Percentiles rank a stretch among this genome's conserved stretches.
These are phyloP conservation scores for Fusarium cicatricum DNA, from an alignment of 2,329 filamentous ascomycete genomes.

Conservation along the genomic window DNA sequence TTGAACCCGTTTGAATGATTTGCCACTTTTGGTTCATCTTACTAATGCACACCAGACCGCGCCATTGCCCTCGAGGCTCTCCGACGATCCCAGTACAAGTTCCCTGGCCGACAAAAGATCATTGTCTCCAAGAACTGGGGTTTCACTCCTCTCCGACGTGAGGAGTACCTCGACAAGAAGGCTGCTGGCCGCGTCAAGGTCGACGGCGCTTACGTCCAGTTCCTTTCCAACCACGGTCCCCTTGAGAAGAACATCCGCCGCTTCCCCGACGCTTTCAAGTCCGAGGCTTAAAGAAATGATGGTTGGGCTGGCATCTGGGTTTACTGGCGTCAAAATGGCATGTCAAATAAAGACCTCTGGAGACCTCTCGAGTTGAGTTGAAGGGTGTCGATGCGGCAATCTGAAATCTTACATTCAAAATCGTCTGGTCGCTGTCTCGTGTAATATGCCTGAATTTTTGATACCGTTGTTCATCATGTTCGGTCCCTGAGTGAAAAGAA, in stretches of 20 bases:
- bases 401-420: constrained; percentile 45
- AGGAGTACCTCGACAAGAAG: constrained; percentile 97
- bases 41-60: constrained; percentile 68
- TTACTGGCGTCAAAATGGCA: constrained; percentile 56
- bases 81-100: constrained; percentile 99
- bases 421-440: constrained; percentile 7
- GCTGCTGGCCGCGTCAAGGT: constrained; percentile 92
- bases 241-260: constrained; percentile 88
- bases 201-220: constrained; percentile 99
- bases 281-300: constrained; percentile 60
- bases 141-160: constrained; percentile 97
- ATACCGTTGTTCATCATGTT: constrained; percentile 8
- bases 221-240: constrained; percentile 92
- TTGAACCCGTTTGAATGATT: constrained; percentile 39
- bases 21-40: constrained; percentile 18
- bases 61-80: constrained; percentile 96
- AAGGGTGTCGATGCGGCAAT: constrained; percentile 47
- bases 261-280: constrained; percentile 90
- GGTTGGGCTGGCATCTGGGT: constrained; percentile 51
- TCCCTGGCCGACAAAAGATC: constrained; percentile 99
- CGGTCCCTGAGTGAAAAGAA: background rate
- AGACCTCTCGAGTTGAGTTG: constrained; percentile 45
- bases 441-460: constrained; percentile 1
- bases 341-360: constrained; percentile 51
- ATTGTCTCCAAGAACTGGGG: constrained; percentile 99